Base-by-base conservation (phyloP, 2,329 filamentous ascomycete species). In the Lecanicillium sp. region DNA sequence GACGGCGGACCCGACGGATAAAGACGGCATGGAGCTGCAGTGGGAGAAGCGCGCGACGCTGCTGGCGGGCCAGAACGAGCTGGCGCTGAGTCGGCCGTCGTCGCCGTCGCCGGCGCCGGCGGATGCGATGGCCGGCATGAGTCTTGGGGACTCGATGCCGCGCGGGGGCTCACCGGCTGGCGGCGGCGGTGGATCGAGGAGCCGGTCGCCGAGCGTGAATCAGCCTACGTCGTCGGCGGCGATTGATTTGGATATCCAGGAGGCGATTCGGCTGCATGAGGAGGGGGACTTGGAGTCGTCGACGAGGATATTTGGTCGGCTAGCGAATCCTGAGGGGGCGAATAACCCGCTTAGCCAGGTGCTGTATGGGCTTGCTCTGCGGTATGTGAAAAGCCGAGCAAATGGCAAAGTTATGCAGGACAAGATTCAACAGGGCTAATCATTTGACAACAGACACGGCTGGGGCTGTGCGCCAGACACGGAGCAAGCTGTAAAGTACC, bases 31-130 rank as follows among this genome's bases (percentile, higher is more conserved):
- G 44, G 84, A 94, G 67, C 77, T 78, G 43, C 75, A 84, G 62
- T 98, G 92, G 92, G 92, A 97, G 71, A 82, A 85, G 66, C 74
- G 90, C 44, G 92, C 92, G 19, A 96, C 89, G n/a, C 77, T 94
- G 43, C 68, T 97, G 47, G 90, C 87, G 22, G 76, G 75, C 49
- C 71, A 74, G 49, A 79, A 73, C 49, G 70, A 74, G 49, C 56
- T 63, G 49, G 60, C 63, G 42, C 62, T 65, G 46, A 67, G 62
- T 47, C 60, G 59, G 14, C 65, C 71, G 4, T 46, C 53, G 9
- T 61, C 66, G 11, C 62, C 68, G 5, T 35, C 42, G 7, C 42
- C 43, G 19, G 47, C 44, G 44, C 51, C 46, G 22, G 41, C 51
- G n/a, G 44, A 51, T 20, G 53, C 51, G 37, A 49, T 59, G 33